phyloP scores from a whole-genome alignment of 2,329 filamentous ascomycete genomes.

The Waltergamsia citrina region DNA sequence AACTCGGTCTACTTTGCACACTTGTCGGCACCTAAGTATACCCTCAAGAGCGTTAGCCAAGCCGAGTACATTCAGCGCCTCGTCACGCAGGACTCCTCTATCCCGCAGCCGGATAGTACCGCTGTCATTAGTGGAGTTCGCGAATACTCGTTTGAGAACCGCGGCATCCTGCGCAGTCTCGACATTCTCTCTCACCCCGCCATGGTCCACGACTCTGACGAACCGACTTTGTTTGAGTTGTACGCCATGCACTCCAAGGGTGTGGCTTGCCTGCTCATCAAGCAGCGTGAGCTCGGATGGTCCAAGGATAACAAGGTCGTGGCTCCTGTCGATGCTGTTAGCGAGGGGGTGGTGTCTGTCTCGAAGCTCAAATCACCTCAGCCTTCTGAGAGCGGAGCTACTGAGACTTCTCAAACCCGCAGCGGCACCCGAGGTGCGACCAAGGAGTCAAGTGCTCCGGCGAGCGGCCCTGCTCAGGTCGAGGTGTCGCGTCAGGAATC shows the following conservation, averaged over 20 bases:
- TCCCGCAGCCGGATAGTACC: slow-evolving; percentile 85
- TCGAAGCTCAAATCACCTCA: slow-evolving; percentile 53
- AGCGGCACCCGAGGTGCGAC: slow-evolving; percentile 20
- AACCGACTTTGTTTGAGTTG: slow-evolving; percentile 79
- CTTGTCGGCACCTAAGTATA: slow-evolving; percentile 88
- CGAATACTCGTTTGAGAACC: slow-evolving; percentile 85
- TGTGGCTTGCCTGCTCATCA: slow-evolving; percentile 81
- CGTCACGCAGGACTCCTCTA: slow-evolving; percentile 57
- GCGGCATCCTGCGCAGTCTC: slow-evolving; percentile 79
- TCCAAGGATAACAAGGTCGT: slow-evolving; percentile 82
- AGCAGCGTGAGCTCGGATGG: slow-evolving; percentile 87
- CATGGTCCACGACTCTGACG: slow-evolving; percentile 51
- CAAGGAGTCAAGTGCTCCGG: slow-evolving; percentile 20
- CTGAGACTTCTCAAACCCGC: slow-evolving; percentile 20
- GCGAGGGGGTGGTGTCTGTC: slow-evolving; percentile 65
- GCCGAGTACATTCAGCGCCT: slow-evolving; percentile 78
- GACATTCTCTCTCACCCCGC: slow-evolving; percentile 73
- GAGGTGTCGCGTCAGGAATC: too few species aligned
- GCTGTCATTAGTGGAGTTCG: slow-evolving; percentile 95
- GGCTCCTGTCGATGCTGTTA: slow-evolving; percentile 64
- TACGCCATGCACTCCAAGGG: slow-evolving; percentile 98
- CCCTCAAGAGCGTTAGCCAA: slow-evolving; percentile 72
- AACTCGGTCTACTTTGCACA: slow-evolving; percentile 98
- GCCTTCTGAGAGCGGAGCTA: slow-evolving; percentile 21
- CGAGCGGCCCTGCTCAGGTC: slow-evolving; percentile 13